Conservation (phyloP, 208 protist species). For the Ichthyophonus hoferi region DNA sequence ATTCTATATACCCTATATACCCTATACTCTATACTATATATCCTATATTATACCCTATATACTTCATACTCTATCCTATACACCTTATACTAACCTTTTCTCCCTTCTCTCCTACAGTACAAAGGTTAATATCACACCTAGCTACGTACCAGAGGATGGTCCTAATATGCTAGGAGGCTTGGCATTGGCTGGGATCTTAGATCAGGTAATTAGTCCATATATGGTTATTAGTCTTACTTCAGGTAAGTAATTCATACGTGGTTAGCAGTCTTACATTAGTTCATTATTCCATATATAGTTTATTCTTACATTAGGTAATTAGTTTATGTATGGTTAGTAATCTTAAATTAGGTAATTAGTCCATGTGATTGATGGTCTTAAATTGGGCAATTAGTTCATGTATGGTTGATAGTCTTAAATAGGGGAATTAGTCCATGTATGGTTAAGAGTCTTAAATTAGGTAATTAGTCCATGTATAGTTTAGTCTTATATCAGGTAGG, state of each 20-base stretch:
- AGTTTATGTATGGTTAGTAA: not conserved
- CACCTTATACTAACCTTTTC: too few relatives aligned
- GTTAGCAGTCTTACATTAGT: not conserved
- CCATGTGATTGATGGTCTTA: not conserved
- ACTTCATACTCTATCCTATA: too few relatives aligned
- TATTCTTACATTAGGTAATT: not conserved
- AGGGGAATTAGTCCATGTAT: not conserved
- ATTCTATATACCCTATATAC: too few relatives aligned
- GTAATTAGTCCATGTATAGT: not conserved
- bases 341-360: not conserved
- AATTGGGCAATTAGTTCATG: not conserved
- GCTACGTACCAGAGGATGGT: not conserved
- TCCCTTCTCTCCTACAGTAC: too few relatives aligned
- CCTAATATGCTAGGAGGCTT: not conserved
- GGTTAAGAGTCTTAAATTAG: not conserved
- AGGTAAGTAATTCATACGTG: not conserved
- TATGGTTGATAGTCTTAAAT: not conserved
- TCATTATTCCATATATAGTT: not conserved
- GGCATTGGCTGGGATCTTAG: slow-evolving; percentile 3
- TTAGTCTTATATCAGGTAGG: not conserved
- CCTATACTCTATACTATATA: too few relatives aligned
- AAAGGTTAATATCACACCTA: not conserved
- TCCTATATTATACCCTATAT: too few relatives aligned
- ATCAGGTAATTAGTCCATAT: slow-evolving; percentile 4
- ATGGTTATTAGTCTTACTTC: not conserved